Percentiles rank a stretch among this genome's conserved stretches.
Evolutionary conservation across 192 early-diverging fungal genomes (phyloP).

Genomic region (Entomortierella chlamydospora): DNA sequence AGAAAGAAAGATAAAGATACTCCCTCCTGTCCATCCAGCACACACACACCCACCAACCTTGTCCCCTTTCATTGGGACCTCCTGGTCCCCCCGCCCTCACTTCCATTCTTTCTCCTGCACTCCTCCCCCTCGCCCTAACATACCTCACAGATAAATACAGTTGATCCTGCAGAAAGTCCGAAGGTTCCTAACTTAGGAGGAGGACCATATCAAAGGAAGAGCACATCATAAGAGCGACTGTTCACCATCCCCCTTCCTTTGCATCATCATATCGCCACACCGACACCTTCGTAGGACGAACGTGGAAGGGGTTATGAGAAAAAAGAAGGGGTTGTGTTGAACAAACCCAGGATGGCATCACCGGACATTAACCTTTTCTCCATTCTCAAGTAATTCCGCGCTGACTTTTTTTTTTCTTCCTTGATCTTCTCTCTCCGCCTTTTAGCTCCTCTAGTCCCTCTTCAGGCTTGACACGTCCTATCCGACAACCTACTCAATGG

Average conservation of each 20-base stretch:
- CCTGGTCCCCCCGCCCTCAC: not conserved
- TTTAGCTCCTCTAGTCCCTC: not conserved
- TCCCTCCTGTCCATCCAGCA: not conserved
- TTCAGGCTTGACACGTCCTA: not conserved
- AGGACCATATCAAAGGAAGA: too few species aligned
- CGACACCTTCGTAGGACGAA: too few species aligned
- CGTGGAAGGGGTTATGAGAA: too few species aligned
- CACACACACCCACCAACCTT: not conserved
- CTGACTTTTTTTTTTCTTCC: too few species aligned
- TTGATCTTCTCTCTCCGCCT: not conserved
- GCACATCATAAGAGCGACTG: too few species aligned
- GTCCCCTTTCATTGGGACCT: not conserved
- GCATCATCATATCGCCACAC: too few species aligned
- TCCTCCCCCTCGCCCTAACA: not conserved
- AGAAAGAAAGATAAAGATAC: not conserved
- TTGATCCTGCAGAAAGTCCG: not conserved
- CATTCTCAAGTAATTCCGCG: too few species aligned
- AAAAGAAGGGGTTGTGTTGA: too few species aligned
- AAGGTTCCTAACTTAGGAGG: too few species aligned
- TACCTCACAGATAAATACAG: not conserved
- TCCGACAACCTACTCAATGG: conserved; percentile 15
- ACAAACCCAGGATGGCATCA: too few species aligned
- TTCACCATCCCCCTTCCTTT: too few species aligned
- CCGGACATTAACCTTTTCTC: too few species aligned
- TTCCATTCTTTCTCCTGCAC: not conserved